Evolutionary conservation across 257 asterid species (phyloP).

Genomic region (Fraxinus quadrangulata): DNA sequence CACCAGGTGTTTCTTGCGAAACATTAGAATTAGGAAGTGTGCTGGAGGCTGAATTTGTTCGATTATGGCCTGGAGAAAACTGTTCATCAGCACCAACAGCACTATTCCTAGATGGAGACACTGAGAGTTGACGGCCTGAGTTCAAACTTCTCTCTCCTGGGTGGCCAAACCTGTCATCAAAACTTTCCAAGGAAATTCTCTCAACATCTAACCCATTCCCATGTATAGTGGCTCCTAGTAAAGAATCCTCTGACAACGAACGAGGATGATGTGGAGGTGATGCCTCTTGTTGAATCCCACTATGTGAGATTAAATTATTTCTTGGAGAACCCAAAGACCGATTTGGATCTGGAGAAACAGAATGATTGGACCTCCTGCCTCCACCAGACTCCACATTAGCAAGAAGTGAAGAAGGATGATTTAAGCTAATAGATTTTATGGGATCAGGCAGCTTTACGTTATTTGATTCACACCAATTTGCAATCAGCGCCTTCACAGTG

Average conservation of each 20-base stretch:
- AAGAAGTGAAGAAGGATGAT: conserved; percentile 6
- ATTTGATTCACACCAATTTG: conserved; percentile 76
- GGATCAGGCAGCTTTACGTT: conserved; percentile 85
- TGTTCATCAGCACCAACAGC: conserved; percentile 40
- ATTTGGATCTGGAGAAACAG: conserved; percentile 44
- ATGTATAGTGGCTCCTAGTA: conserved; percentile 46
- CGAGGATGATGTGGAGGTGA: conserved; percentile 59
- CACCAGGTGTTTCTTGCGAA: conserved; percentile 59
- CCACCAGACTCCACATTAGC: conserved; percentile 30
- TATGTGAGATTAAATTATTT: conserved; percentile 37
- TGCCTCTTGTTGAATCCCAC: conserved; percentile 41
- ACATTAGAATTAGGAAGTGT: conserved; percentile 53
- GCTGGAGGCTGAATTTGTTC: conserved; percentile 67
- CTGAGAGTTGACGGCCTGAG: conserved; percentile 34
- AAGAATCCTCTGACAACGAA: conserved; percentile 59
- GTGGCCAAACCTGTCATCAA: conserved; percentile 57
- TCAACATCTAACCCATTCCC: conserved; percentile 49
- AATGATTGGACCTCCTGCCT: conserved; percentile 43
- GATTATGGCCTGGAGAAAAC: conserved; percentile 50
- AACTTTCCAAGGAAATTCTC: conserved; percentile 46
- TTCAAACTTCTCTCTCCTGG: conserved; percentile 60
- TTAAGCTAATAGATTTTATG: conserved; percentile 35
- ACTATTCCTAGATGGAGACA: conserved; percentile 52
- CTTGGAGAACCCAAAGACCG: conserved; percentile 52
- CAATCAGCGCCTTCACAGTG: conserved; percentile 86